Evolutionary conservation across 768 basidiomycete species (phyloP), one percentile per base, ranked within the genome.

Genomic region (Leucocoprinus birnbaumii): DNA sequence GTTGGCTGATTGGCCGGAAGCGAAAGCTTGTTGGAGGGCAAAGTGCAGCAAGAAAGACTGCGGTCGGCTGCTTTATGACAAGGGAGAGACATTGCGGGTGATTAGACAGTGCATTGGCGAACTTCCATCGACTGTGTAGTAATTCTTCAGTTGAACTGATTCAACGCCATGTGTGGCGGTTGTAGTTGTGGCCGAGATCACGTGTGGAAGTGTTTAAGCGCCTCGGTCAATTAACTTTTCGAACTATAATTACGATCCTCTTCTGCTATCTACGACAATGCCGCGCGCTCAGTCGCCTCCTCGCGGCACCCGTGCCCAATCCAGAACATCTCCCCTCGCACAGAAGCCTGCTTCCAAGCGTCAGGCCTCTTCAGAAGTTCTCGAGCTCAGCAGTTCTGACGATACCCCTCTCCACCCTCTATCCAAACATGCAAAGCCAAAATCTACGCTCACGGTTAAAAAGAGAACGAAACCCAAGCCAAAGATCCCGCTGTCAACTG

Each of bases 21-120:
- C 85, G n/a, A 68, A 71, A 58, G 74, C 78, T 1, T 87, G 84
- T 61, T 87, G 85, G 85, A 69, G 70, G 55, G 78, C 84, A 1
- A 74, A 75, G 43, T 87, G 85, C 59, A 62, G 70, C 3, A 74
- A 75, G 53, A 3, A 31, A 11, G 65, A 64, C 0, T 87, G 85
- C 60, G 66, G 63, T 10, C 74, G 78, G 0, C 64, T 78, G 19
- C 71, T 86, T 27, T 87, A 86, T 49, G 83, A 85, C 64, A 80
- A 79, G 68, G 60, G 58, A 7, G 76, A 79, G 58, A 78, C 84
- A 34, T 63, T 84, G 40, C 75, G 79, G 21, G 75, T 80, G 7
- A 79, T 86, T 53, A 68, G 67, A 27, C 77, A 80, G 22, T 81
- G 81, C 58, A 74, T 87, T 27, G 77, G 80, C 3, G 62, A 68